These are phyloP conservation scores for Misopates orontium DNA, from an alignment of 257 asterid genomes.

Conservation along the genomic window DNA sequence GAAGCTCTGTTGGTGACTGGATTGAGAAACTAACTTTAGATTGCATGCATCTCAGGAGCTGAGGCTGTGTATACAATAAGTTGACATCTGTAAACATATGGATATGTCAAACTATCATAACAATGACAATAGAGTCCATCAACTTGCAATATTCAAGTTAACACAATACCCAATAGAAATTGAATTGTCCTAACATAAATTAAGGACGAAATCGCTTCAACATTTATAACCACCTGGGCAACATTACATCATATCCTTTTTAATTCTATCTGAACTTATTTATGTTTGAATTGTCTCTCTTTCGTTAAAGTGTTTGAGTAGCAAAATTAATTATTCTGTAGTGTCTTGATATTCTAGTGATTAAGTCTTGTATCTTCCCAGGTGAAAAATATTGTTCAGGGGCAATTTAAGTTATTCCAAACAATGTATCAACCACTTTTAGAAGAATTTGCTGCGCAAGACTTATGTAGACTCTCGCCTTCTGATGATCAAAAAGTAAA, in stretches of 20 bases:
- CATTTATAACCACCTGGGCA: no score
- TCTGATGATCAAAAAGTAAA: slow-evolving; percentile 45
- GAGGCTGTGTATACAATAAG: slow-evolving; percentile 6
- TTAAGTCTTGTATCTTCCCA: slow-evolving; percentile 29
- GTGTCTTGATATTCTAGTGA: slow-evolving; percentile 10
- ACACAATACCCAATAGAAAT: no score
- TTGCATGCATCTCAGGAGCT: slow-evolving; percentile 10
- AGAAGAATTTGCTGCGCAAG: slow-evolving; percentile 60
- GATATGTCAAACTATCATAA: slow-evolving; percentile 9
- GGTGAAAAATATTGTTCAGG: slow-evolving; percentile 81
- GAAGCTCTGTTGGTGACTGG: slow-evolving; percentile 13
- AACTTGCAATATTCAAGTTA: not conserved
- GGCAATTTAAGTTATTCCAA: slow-evolving; percentile 67
- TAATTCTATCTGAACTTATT: not conserved
- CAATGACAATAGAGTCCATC: slow-evolving; percentile 13
- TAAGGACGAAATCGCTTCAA: not conserved
- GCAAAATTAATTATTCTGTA: not conserved
- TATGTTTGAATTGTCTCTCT: slow-evolving; percentile 1
- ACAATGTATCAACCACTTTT: slow-evolving; percentile 61
- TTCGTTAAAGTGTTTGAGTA: slow-evolving; percentile 17
- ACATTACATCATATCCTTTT: no score
- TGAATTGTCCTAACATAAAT: not conserved
- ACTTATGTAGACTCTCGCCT: slow-evolving; percentile 55
- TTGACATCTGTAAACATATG: not conserved
- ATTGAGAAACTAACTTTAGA: not conserved